Evolutionary conservation across 306 rosid genomes (phyloP).

Genomic region (Acacia confusa): DNA sequence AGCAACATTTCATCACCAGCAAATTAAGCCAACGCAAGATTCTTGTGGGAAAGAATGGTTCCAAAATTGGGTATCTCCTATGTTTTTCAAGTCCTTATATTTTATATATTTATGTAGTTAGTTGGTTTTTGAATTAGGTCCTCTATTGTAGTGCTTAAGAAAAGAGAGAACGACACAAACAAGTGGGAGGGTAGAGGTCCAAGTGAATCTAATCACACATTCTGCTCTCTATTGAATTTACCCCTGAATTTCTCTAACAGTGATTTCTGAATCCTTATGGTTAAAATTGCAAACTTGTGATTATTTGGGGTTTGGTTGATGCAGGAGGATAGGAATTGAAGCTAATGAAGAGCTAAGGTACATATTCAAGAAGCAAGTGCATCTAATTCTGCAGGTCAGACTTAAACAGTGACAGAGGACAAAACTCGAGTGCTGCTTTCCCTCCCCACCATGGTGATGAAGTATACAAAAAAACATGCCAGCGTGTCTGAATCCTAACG

Average conservation of each 20-base stretch:
- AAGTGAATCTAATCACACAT: neutral
- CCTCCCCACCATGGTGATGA: constrained; percentile 29
- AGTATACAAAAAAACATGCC: constrained; percentile 38
- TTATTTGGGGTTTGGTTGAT: constrained; percentile 16
- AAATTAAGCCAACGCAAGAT: constrained; percentile 89
- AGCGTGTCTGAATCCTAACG: neutral
- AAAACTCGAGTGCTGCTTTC: constrained; percentile 25
- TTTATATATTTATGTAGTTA: neutral
- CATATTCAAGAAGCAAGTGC: constrained; percentile 85
- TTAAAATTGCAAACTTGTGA: constrained; percentile 1
- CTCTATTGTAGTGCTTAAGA: neutral
- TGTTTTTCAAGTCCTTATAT: constrained; percentile 2
- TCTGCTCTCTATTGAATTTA: neutral
- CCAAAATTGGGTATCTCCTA: constrained; percentile 79
- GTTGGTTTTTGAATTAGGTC: neutral
- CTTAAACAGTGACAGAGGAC: constrained; percentile 46
- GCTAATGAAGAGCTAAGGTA: constrained; percentile 95
- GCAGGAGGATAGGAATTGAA: constrained; percentile 95
- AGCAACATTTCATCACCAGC: constrained; percentile 77
- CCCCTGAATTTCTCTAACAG: neutral
- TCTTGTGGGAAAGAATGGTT: constrained; percentile 89
- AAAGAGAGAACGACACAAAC: neutral
- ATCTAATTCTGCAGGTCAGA: constrained; percentile 85
- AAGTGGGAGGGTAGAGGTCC: neutral
- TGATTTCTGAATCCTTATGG: constrained; percentile 16